Evolutionary conservation across 129 eudicot genomes (phyloP), one percentile per base, ranked within the genome.

Genomic region (Apium graveolens): DNA sequence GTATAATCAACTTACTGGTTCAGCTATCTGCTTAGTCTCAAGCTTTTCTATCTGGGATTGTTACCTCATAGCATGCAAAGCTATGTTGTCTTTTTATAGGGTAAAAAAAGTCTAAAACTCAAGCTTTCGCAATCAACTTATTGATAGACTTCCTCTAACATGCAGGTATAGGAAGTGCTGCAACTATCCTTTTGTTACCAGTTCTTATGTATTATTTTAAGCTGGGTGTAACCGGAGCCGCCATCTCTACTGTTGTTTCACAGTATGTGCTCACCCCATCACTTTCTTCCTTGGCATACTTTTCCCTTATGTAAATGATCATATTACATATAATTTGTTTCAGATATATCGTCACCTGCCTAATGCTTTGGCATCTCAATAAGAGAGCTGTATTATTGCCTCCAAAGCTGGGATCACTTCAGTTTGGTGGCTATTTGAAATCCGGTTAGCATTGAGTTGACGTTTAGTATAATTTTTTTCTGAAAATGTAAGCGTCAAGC

Each of bases 171-270:
- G 97, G 97, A 26, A 95, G 92, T 81, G 78, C 80, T 85, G 78
- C 81, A 55, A 93, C 99, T 74, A 62, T 90, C 31, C 78, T 95
- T 87, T 78, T 92, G 82, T 87, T 87, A 81, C 99, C 99, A 17
- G 29, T 92, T 32, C 86, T 95, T 57, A 92, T 95, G 89, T 83
- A 95, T 78, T 84, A 85, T 84, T 92, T 80, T 83, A 79, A 78
- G 31, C 78, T 92, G 85, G 99, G 99, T 79, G 93, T 91, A 51
- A 79, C 93, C 71, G 99, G 99, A 85, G 99, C 99, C 79, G 99
- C 99, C 70, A 87, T 92, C 55, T 87, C 99, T 45, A 90, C 97
- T 53, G 99, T 95, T 78, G 44, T 89, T 72, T 95, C 97, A 46
- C 99, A 95, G 99, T 95, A 87, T 78, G 97, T 91, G 38, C 57